Base-by-base conservation (phyloP, 1,284 basidiomycete species). In the Agroathelia rolfsii region DNA sequence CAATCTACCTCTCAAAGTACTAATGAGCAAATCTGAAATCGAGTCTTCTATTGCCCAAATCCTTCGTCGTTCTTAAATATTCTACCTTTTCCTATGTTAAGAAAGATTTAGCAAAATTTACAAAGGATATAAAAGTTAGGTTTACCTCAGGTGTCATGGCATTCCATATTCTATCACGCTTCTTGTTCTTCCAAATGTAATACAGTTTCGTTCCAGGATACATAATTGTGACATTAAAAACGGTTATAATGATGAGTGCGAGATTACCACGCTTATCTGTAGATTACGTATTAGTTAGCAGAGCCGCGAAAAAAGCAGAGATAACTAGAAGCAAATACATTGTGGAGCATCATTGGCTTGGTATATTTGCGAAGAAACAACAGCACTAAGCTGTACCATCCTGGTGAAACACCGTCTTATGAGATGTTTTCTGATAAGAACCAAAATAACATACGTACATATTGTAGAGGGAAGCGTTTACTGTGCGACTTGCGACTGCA, bases 381-480 rank as follows among this genome's bases (percentile, higher is more conserved):
- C 51, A 3, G 40, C 40, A 10, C 62, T 60, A 0, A 62, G 61
- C 49, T 72, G 69, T 1, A 67, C 59, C 37, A 69, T 65, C 57
- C 55, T 57, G 17, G n/a, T 13, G 9, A 25, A 32, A 22, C 32
- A 14, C 15, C 7, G 13, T 21, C 13, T 9, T n/a, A 15, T 19
- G 12, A 19, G n/a, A 17, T n/a, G n/a, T 3, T n/a, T 0, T 10
- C 17, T 14, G 1, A 16, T 5, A 10, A 6, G 30, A 12, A 24
- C 20, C 17, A 17, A 16, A n/a, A 14, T 19, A 3, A 5, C 24
- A 21, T 6, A 45, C 50, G 20, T 18, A 59, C 69, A 74, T 73
- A 45, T 70, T 72, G 45, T 73, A 73, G 24, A 73, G 30, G 2
- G 69, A 67, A 0, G 67, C 66, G 30, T 66, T 70, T 25, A 74